Evolutionary conservation across 139 green algal species (phyloP).

Genomic region (Chlorella sp.): DNA sequence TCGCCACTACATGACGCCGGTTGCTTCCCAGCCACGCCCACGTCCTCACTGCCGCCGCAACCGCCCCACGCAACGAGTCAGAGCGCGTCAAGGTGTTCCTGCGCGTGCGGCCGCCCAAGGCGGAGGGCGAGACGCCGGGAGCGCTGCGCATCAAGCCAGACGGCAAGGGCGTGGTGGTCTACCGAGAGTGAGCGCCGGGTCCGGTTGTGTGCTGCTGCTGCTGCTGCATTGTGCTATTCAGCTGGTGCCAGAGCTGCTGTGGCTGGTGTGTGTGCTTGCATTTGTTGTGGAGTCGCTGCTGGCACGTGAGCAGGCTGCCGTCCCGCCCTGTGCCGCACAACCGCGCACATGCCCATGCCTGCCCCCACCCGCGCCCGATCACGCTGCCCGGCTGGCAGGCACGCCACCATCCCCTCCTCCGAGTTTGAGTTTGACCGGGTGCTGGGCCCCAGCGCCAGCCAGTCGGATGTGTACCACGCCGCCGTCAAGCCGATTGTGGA

Average conservation of each 20-base stretch:
- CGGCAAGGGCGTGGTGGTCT: constrained; percentile 30
- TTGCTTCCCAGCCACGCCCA: no score
- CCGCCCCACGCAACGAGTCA: neutral
- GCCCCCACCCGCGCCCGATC: neutral
- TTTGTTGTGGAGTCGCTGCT: neutral
- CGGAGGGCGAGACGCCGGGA: constrained; percentile 41
- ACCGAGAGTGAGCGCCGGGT: constrained; percentile 52
- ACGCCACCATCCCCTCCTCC: constrained; percentile 13
- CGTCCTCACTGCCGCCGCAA: no score
- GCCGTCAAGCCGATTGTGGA: constrained; percentile 68
- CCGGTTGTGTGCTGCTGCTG: no score
- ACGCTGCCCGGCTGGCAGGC: neutral
- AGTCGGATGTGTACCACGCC: constrained; percentile 76
- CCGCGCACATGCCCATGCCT: neutral
- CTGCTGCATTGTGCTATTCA: neutral
- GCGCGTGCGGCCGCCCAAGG: constrained; percentile 43
- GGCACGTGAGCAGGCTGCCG: neutral
- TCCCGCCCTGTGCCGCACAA: neutral
- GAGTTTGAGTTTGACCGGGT: constrained; percentile 66
- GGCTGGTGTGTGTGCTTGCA: neutral
- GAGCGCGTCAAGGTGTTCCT: constrained; percentile 60
- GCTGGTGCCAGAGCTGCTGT: neutral
- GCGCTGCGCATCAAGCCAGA: constrained; percentile 24
- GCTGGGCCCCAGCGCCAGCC: constrained; percentile 55
- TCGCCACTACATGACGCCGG: neutral